phyloP scores from a whole-genome alignment of 768 basidiomycete genomes.

The Phanerodontia chrysosporium region DNA sequence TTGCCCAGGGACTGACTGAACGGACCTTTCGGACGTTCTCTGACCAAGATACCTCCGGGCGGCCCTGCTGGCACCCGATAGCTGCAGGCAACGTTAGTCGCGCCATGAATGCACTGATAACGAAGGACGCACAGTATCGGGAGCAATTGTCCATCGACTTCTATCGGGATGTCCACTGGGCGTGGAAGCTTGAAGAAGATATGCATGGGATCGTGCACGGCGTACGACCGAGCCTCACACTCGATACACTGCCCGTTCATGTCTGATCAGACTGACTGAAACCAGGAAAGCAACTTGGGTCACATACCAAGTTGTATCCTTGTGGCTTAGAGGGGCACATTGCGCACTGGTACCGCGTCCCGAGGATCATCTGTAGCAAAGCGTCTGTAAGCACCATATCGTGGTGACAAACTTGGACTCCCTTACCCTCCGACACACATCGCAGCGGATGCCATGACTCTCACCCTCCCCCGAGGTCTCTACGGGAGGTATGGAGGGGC shows the following conservation, averaged over 20 bases:
- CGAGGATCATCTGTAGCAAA: constrained; percentile 57
- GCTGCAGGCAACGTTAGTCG: constrained; percentile 33
- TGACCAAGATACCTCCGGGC: constrained; percentile 31
- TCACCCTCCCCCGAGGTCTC: constrained; percentile 20
- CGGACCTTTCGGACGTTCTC: constrained; percentile 55
- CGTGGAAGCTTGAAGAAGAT: constrained; percentile 85
- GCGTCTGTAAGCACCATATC: background rate
- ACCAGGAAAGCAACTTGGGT: background rate
- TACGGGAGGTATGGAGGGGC: background rate
- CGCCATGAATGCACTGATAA: constrained; percentile 4
- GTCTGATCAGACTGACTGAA: background rate
- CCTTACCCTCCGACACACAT: constrained; percentile 54
- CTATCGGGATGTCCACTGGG: constrained; percentile 62
- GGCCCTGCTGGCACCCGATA: constrained; percentile 65
- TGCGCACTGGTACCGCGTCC: constrained; percentile 85
- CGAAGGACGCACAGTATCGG: constrained; percentile 56
- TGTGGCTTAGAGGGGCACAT: constrained; percentile 76
- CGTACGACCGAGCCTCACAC: constrained; percentile 78
- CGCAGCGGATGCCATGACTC: constrained; percentile 61
- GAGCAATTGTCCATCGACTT: constrained; percentile 55
- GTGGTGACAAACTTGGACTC: background rate
- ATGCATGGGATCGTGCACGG: constrained; percentile 79
- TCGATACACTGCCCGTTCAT: constrained; percentile 55
- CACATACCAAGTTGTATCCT: constrained; percentile 69
- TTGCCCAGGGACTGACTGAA: background rate